Conservation (phyloP, 805 yeast species). For the Teunomyces tritomae region DNA sequence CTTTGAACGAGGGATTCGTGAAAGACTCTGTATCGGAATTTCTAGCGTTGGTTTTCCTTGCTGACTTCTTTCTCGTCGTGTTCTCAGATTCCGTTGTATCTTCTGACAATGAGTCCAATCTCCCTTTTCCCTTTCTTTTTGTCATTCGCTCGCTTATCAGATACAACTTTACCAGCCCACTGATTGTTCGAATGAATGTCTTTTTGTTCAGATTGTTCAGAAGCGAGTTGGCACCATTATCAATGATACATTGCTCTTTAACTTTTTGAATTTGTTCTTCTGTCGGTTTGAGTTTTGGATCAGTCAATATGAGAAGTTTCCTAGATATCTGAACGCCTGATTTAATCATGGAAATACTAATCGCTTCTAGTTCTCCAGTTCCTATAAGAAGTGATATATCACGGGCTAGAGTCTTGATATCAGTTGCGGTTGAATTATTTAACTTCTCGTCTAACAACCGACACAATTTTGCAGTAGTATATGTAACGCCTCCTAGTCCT, state of each 20-base stretch:
- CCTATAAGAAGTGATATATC: conserved; percentile 31
- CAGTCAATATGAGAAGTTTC: conserved; percentile 29
- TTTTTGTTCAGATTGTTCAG: conserved; percentile 3
- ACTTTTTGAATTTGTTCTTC: conserved; percentile 25
- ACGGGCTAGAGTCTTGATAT: conserved; percentile 37
- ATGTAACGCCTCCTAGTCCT: conserved; percentile 38
- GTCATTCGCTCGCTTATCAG: conserved; percentile 2
- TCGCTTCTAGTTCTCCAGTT: conserved; percentile 19
- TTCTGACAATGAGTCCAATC: conserved; percentile 22
- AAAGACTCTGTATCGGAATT: conserved; percentile 3
- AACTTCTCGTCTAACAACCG: conserved; percentile 30
- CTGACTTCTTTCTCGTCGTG: conserved; percentile 9
- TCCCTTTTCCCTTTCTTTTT: conserved; percentile 11
- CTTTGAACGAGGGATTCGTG: background rate
- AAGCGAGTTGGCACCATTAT: conserved; percentile 18
- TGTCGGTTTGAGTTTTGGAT: conserved; percentile 27
- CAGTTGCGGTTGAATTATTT: conserved; percentile 29
- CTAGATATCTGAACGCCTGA: conserved; percentile 29
- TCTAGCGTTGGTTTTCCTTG: conserved; percentile 1
- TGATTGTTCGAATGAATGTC: conserved; percentile 19
- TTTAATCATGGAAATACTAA: conserved; percentile 21
- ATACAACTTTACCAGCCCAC: conserved; percentile 22
- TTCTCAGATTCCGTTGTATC: background rate
- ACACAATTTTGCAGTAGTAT: conserved; percentile 32
- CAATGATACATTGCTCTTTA: conserved; percentile 23